These are phyloP conservation scores for Clonostachys solani DNA, from an alignment of 2,329 filamentous ascomycete genomes.

Conservation along the genomic window DNA sequence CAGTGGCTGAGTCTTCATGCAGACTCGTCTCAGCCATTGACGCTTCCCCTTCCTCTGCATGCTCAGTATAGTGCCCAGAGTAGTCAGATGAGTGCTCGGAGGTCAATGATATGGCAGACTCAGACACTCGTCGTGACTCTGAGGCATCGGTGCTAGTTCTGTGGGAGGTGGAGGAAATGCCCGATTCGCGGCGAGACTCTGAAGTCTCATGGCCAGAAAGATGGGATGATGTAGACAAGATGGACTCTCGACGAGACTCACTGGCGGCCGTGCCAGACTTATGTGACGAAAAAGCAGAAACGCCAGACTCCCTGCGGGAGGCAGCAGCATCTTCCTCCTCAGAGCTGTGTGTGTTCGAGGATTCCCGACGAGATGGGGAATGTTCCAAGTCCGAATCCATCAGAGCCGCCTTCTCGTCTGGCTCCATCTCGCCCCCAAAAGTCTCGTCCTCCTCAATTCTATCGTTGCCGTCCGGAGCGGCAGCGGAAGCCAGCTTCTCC, in stretches of 20 bases:
- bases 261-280: no score
- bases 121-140: no score
- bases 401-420: no score
- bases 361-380: no score
- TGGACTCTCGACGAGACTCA: not conserved
- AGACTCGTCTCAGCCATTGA: not conserved
- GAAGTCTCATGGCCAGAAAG: no score
- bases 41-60: no score
- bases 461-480: not conserved
- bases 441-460: not conserved
- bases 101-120: not conserved
- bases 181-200: not conserved
- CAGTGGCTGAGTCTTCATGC: not conserved
- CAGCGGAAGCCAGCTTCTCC: constrained; percentile 1
- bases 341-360: not conserved
- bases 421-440: no score
- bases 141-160: no score
- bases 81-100: no score
- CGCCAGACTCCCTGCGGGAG: not conserved
- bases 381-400: no score
- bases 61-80: no score
- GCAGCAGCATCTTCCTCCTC: not conserved
- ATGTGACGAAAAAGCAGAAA: not conserved
- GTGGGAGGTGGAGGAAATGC: not conserved
- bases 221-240: not conserved